Conservation (phyloP, 2,329 filamentous ascomycete genomes). For the Dactylellina drechsleri region DNA sequence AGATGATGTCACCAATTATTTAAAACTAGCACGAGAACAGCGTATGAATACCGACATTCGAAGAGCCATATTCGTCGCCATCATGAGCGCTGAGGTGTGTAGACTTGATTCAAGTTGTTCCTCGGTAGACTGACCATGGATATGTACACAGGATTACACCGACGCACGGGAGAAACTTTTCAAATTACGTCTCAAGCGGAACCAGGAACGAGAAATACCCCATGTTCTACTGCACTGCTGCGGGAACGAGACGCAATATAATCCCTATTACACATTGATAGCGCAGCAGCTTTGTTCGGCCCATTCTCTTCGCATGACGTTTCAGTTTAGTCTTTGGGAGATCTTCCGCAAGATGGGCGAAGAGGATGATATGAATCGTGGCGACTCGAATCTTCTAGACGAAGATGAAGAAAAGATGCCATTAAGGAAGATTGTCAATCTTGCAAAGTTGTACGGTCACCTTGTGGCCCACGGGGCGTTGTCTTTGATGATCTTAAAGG, state of each 20-base stretch:
- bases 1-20: slow-evolving; percentile 70
- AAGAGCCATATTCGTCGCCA: slow-evolving; percentile 89
- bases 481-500: slow-evolving; percentile 66
- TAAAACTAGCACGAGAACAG: slow-evolving; percentile 78
- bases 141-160: slow-evolving; percentile 73
- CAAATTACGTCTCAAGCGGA: slow-evolving; percentile 84
- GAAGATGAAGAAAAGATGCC: slow-evolving; percentile 66
- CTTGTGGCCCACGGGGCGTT: slow-evolving; percentile 71
- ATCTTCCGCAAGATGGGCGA: slow-evolving; percentile 88
- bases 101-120: neutral
- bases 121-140: slow-evolving; percentile 60
- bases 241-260: slow-evolving; percentile 83
- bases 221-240: slow-evolving; percentile 88
- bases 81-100: slow-evolving; percentile 68
- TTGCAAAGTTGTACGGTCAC: slow-evolving; percentile 73
- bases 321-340: slow-evolving; percentile 87
- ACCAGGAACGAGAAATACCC: slow-evolving; percentile 86
- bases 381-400: slow-evolving; percentile 69
- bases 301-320: slow-evolving; percentile 79
- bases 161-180: slow-evolving; percentile 82
- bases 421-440: slow-evolving; percentile 72
- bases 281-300: slow-evolving; percentile 80
- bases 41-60: slow-evolving; percentile 88
- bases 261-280: slow-evolving; percentile 91
- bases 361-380: slow-evolving; percentile 73